These are phyloP conservation scores for Heterobasidion irregulare DNA, from an alignment of 1,284 basidiomycete species.

Conservation along the genomic window DNA sequence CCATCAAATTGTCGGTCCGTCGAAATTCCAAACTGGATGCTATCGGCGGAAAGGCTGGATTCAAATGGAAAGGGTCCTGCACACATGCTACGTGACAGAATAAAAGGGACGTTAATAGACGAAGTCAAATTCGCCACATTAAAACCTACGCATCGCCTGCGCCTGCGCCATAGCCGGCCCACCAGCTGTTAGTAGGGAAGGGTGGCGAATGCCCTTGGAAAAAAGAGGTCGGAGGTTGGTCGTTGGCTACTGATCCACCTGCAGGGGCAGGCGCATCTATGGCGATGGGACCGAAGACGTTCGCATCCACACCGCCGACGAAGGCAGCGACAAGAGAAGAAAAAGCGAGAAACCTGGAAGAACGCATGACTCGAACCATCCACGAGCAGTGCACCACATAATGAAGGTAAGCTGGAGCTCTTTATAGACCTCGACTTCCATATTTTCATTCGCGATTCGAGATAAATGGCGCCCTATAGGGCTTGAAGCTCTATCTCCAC, in stretches of 20 bases:
- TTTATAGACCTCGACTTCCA: background rate
- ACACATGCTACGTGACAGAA: slow-evolving; percentile 14
- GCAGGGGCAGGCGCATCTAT: slow-evolving; percentile 20
- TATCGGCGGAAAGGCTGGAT: slow-evolving; percentile 16
- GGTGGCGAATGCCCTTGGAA: slow-evolving; percentile 24
- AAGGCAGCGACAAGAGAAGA: background rate
- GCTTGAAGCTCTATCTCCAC: too few relatives aligned
- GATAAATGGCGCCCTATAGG: too few relatives aligned
- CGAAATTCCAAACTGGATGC: slow-evolving; percentile 23
- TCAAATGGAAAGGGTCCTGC: slow-evolving; percentile 26
- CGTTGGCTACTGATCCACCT: slow-evolving; percentile 20
- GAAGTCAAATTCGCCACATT: background rate
- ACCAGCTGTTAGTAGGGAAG: slow-evolving; percentile 27
- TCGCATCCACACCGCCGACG: background rate
- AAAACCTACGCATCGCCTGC: slow-evolving; percentile 18
- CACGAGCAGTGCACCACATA: background rate
- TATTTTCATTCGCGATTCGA: background rate
- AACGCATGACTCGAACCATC: background rate
- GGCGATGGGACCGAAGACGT: slow-evolving; percentile 16
- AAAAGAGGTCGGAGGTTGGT: slow-evolving; percentile 23
- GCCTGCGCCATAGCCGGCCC: slow-evolving; percentile 24
- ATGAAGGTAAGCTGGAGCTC: background rate
- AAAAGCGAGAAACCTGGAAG: background rate
- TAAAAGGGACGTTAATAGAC: background rate
- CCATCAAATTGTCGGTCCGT: slow-evolving; percentile 23